Base-by-base conservation (phyloP, 1,139 yeast species). In the Protomyces macrosporus region DNA sequence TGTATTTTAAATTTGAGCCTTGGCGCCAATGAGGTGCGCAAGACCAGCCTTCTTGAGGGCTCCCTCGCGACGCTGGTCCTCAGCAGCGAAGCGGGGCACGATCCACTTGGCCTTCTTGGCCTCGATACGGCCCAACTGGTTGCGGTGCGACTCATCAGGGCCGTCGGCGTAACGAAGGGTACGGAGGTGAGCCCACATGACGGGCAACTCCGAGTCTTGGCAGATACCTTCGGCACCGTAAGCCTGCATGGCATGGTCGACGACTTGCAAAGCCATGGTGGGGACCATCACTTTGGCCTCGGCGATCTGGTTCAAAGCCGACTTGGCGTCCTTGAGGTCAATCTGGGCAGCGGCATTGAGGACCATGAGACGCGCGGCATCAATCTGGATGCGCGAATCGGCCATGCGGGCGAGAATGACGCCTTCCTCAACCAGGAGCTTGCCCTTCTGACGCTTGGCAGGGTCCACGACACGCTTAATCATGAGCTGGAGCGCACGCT, bases 151-250 rank as follows among this genome's bases (percentile, higher is more conserved):
- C 74, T 85, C 90, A 75, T 85, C 90, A 1, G 90, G 90, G 6
- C 90, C 89, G 72, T 86, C 90, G 16, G 90, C 89, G 66, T 85
- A 83, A 67, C 89, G 77, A 66, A 85, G 78, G 50, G 87, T 84
- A 73, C 90, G 78, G 66, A 82, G 78, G 67, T 75, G 75, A 37
- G 85, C 83, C 74, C 82, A 86, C 76, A 81, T 75, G 67, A 80
- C 74, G 0, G 88, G 84, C 70, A 86, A 77, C 64, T 83, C 85
- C 12, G 85, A 81, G 68, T 85, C 90, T 72, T 84, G 85, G 45
- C 77, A 75, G 14, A 85, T 81, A 63, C 90, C 90, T 72, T 84
- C 87, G 34, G 87, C 89, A 16, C 90, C 90, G 74, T 77, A 83
- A 71, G 84, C 81, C 72, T 85, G 90, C 66, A 86, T 82, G 45